Conservation (phyloP, 345 rosid genomes). For the Brassica rapa region DNA sequence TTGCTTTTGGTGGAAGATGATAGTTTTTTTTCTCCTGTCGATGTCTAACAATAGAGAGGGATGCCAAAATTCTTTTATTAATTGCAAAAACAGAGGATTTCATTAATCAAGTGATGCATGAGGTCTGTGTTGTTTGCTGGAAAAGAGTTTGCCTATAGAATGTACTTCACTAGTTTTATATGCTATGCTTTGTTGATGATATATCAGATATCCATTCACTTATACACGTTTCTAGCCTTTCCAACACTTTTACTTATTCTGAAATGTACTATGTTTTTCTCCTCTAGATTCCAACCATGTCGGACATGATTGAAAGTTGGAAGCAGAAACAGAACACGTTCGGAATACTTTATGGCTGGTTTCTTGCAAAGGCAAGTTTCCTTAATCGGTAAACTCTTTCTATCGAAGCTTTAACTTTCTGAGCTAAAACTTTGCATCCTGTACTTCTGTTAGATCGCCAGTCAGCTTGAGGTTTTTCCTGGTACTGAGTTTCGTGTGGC, state of each 20-base stretch:
- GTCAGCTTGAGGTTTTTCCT: slow-evolving; percentile 88
- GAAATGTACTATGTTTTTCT: slow-evolving; percentile 11
- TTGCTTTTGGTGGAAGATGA: slow-evolving; percentile 6
- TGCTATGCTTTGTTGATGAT: slow-evolving; percentile 28
- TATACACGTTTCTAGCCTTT: neutral
- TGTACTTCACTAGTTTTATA: slow-evolving; percentile 4
- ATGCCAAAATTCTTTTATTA: slow-evolving; percentile 4
- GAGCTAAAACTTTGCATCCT: slow-evolving; percentile 17
- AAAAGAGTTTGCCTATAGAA: neutral
- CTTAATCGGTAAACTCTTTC: slow-evolving; percentile 3
- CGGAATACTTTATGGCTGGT: slow-evolving; percentile 91
- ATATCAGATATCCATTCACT: neutral
- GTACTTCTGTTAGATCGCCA: slow-evolving; percentile 65
- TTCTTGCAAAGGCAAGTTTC: slow-evolving; percentile 84
- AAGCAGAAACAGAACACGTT: slow-evolving; percentile 85
- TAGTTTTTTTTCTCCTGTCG: neutral
- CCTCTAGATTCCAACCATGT: slow-evolving; percentile 79
- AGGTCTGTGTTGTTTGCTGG: slow-evolving; percentile 6
- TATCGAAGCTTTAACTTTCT: neutral
- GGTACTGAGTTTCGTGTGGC: slow-evolving; percentile 98
- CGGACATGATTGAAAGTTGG: slow-evolving; percentile 92
- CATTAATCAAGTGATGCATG: neutral
- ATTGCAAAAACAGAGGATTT: slow-evolving; percentile 6
- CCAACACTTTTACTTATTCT: slow-evolving; percentile 2
- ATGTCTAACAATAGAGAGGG: neutral